These are phyloP conservation scores for Suhomyces ambrosiae DNA, from an alignment of 1,139 yeast genomes.

Conservation along the genomic window DNA sequence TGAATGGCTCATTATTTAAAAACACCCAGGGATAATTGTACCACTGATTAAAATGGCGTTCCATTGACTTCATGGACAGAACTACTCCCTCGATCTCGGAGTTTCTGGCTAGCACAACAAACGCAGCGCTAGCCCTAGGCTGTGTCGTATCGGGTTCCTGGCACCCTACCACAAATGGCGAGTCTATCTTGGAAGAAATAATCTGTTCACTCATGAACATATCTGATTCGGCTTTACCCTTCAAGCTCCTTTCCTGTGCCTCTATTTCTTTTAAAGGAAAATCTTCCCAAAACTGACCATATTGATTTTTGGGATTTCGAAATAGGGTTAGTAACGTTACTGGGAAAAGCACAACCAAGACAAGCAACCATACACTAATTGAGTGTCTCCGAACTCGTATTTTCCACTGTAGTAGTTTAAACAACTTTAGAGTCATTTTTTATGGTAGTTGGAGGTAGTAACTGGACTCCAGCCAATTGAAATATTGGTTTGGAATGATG, in stretches of 20 bases:
- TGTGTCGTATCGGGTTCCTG: constrained; percentile 33
- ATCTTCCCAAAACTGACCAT: constrained; percentile 10
- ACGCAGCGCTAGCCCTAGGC: constrained; percentile 69
- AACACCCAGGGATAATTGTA: constrained; percentile 88
- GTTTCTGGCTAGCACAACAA: constrained; percentile 82
- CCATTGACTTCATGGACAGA: constrained; percentile 69
- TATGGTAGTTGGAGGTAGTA: no score
- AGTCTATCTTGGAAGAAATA: constrained; percentile 35
- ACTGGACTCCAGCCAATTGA: no score
- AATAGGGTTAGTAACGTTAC: background rate
- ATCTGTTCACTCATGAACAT: constrained; percentile 30
- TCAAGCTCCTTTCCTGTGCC: background rate
- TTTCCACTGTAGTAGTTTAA: no score
- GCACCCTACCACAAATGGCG: constrained; percentile 58
- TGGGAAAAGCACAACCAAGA: background rate
- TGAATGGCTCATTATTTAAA: constrained; percentile 75
- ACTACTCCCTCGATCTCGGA: constrained; percentile 70
- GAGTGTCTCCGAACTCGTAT: background rate
- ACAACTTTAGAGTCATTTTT: no score
- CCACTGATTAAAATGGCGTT: constrained; percentile 88
- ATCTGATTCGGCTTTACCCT: constrained; percentile 6
- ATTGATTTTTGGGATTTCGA: constrained; percentile 1
- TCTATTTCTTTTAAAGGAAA: constrained; percentile 4
- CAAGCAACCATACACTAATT: constrained; percentile 1
- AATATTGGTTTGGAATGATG: no score